Base-by-base conservation (phyloP, 805 yeast genomes). In the Schizosaccharomyces cryophilus region DNA sequence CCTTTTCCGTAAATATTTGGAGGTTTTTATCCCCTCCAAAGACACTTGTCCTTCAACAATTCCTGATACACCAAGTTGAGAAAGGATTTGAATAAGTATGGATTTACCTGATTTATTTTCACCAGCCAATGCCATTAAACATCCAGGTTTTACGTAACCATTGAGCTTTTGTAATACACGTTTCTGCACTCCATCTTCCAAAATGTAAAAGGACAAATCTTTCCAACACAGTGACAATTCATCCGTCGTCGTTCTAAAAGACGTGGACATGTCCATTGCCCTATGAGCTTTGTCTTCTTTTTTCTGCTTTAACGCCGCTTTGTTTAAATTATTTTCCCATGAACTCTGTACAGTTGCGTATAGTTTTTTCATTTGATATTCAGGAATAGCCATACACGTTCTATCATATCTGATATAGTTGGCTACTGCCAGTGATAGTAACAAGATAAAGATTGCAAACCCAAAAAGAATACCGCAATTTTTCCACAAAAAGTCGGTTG, bases 111-210 rank as follows among this genome's bases (percentile, higher is more conserved):
- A 88, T 73, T 88, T 88, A 51, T 87, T 81, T 19, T 83, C 82
- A 66, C 87, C 86, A 84, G 81, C 80, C 60, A 81, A 71, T 4
- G 93, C 93, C 61, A 90, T 85, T 68, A 85, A 73, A 58, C 87
- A 83, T 65, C 89, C 89, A 9, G 89, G 89, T 68, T 83, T 82
- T 54, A 84, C 88, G 85, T 86, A 84, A 60, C 90, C 93, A 68
- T 83, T 86, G 62, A 85, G 85, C 63, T 78, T 77, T 63, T 75
- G 74, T 67, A 84, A 72, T 64, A 84, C 78, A 63, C 81, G 75
- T 67, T 87, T 75, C 35, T 79, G 75, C 64, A 79, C 85, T 48
- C 71, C 70, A 67, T 82, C 80, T 65, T 82, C 80, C 67, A 79
- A 76, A 62, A 85, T 81, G 64, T 81, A 84, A 68, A 84, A 85